Percentiles rank a stretch among this genome's conserved stretches.
phyloP scores from a whole-genome alignment of 352 stramenopile genomes.

The Phytophthora fragariae region DNA sequence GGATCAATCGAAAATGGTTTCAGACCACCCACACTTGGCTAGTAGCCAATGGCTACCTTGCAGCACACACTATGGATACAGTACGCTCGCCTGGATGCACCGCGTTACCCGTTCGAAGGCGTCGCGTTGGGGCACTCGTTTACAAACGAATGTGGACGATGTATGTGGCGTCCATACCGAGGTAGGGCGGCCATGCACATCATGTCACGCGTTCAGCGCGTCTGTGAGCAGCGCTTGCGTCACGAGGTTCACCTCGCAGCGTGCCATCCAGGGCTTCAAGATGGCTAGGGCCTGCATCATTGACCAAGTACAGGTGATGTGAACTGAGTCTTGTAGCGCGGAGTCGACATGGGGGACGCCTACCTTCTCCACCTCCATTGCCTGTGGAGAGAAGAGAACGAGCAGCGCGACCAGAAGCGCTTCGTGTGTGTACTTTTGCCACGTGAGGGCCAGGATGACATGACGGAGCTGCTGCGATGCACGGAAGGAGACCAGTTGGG shows the following conservation, averaged over 20 bases:
- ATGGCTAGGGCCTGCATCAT: slow-evolving; percentile 16
- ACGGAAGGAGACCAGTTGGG: background rate
- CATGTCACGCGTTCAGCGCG: too few species aligned
- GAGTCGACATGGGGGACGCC: background rate
- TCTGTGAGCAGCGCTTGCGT: slow-evolving; percentile 25
- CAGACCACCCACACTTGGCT: too few species aligned
- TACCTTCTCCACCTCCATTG: slow-evolving; percentile 26
- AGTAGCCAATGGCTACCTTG: too few species aligned
- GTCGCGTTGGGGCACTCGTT: too few species aligned
- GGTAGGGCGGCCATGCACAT: too few species aligned
- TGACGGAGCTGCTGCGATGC: slow-evolving; percentile 16
- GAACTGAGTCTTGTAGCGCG: background rate
- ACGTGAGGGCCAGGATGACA: slow-evolving; percentile 23
- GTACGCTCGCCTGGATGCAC: too few species aligned
- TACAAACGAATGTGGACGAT: too few species aligned
- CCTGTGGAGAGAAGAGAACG: slow-evolving; percentile 28
- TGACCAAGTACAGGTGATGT: slow-evolving; percentile 1
- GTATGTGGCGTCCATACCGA: too few species aligned
- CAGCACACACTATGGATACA: too few species aligned
- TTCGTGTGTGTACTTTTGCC: slow-evolving; percentile 22
- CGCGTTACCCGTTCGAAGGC: too few species aligned
- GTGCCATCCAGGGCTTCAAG: slow-evolving; percentile 23
- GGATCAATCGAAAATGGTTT: too few species aligned
- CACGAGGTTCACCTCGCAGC: slow-evolving; percentile 21
- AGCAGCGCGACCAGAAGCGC: slow-evolving; percentile 23